Evolutionary conservation across 2,329 filamentous ascomycete genomes (phyloP), one percentile per base, ranked within the genome.

Genomic region (Exophiala sp.): DNA sequence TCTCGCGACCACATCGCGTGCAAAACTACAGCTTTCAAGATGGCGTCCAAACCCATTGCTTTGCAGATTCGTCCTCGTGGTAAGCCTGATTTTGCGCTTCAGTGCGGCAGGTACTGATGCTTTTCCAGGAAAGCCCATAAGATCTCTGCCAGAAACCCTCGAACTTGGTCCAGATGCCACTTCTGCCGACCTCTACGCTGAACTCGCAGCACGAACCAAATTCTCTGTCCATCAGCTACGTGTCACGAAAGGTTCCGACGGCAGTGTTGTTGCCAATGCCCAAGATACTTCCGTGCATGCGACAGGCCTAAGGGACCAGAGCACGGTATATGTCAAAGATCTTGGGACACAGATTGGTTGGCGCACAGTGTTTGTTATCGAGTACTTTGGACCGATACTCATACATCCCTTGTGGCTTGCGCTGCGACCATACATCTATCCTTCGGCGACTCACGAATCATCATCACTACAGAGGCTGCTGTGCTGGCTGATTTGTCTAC

Each of bases 291-390:
- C 75, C 2, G 69, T 86, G 35, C 71, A 79, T 57, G 74, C 76
- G 41, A 79, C 78, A 2, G 82, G 82, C 11, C 69, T 87, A 42
- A 73, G 75, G 50, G 78, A 85, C 61, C 78, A 80, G 63, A 82
- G 80, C 60, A 76, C 78, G 16, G 72, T 99, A 45, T 84, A 94
- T 63, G 88, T 97, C 60, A 97, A 99, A 76, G 92, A 99, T 69
- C 79, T 99, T 29, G 94, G 94, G 12, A 83, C 86, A 45, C 94
- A 99, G 72, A 87, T 96, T 52, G 84, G 84, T 59, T 99, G 94
- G 94, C 86, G 85, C 61, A 94, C 89, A 57, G 92, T 97, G 71
- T 99, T 92, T 78, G 76, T 96, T 59, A 85, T 96, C 76, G 94
- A 99, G 75, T 99, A 99, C 72, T 75, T 94, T 62, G 94, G 94